These are phyloP conservation scores for Crithidia fasciculata DNA, from an alignment of 208 protist genomes.

Conservation along the genomic window DNA sequence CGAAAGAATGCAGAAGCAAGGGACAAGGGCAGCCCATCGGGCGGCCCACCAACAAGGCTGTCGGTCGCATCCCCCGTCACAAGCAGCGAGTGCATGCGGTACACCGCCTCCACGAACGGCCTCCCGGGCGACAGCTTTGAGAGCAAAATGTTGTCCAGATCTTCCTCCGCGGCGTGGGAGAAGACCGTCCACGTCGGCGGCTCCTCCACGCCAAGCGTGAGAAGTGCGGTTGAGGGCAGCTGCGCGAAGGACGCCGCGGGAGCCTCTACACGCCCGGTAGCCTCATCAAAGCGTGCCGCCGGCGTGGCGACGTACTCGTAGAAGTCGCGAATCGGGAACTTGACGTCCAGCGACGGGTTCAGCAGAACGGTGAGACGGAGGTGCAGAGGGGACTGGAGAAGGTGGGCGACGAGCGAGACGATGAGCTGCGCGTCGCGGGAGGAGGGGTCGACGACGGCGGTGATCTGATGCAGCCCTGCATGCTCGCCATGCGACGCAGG, in stretches of 20 bases:
- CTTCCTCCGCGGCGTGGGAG: slow-evolving; percentile 71
- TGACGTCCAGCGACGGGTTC: slow-evolving; percentile 63
- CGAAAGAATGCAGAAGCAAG: slow-evolving; percentile 38
- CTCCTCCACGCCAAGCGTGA: slow-evolving; percentile 89
- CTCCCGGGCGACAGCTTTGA: slow-evolving; percentile 45
- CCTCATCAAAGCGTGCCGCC: slow-evolving; percentile 70
- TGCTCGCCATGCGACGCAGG: not conserved
- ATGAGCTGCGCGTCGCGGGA: slow-evolving; percentile 83
- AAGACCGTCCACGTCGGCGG: slow-evolving; percentile 92
- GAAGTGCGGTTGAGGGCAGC: slow-evolving; percentile 54
- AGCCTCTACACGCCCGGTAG: slow-evolving; percentile 51
- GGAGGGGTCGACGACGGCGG: slow-evolving; percentile 91
- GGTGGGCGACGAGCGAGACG: slow-evolving; percentile 76
- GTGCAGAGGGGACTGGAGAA: slow-evolving; percentile 45
- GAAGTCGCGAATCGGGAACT: slow-evolving; percentile 89
- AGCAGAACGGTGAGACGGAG: slow-evolving; percentile 73
- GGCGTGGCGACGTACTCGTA: slow-evolving; percentile 89
- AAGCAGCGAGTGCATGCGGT: slow-evolving; percentile 91
- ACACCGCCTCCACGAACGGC: slow-evolving; percentile 67
- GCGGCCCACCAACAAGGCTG: slow-evolving; percentile 19
- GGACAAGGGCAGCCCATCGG: slow-evolving; percentile 82
- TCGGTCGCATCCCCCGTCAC: slow-evolving; percentile 76
- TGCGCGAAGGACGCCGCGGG: slow-evolving; percentile 59
- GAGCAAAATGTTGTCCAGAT: slow-evolving; percentile 97
- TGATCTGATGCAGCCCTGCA: slow-evolving; percentile 40